Evolutionary conservation across 177 flowering plant species (phyloP).

Genomic region (Vitis hybrid): DNA sequence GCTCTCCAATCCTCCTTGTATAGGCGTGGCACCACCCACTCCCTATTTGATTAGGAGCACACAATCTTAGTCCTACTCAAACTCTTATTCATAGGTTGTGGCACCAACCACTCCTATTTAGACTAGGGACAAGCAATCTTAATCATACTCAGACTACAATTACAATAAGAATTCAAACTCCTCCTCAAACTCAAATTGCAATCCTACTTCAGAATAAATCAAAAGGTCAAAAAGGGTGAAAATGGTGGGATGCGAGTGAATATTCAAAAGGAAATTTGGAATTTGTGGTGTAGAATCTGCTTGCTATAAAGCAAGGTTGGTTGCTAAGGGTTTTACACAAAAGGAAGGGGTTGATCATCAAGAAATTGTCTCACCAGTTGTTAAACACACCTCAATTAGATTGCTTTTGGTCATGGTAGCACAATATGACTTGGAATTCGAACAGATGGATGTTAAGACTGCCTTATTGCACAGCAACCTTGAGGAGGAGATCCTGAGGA

Average conservation of each 20-base stretch:
- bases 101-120: too few relatives aligned
- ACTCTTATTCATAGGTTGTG: too few relatives aligned
- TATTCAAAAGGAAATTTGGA: not conserved
- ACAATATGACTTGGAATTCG: not conserved
- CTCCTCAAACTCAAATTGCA: too few relatives aligned
- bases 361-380: constrained; percentile 2
- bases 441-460: constrained; percentile 4
- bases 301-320: not conserved
- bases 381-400: not conserved
- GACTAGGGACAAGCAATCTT: too few relatives aligned
- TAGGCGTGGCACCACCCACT: too few relatives aligned
- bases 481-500: not conserved
- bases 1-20: too few relatives aligned
- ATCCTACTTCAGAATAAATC: too few relatives aligned
- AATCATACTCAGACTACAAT: too few relatives aligned
- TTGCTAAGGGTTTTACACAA: not conserved
- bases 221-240: not conserved
- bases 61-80: too few relatives aligned
- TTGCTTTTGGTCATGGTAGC: not conserved
- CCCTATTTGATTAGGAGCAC: too few relatives aligned
- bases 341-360: not conserved
- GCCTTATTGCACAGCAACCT: not conserved
- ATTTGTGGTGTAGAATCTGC: not conserved
- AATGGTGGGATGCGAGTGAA: constrained; percentile 1
- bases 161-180: too few relatives aligned